Conservation (phyloP, 345 rosid species). For the Lepidium sativum region DNA sequence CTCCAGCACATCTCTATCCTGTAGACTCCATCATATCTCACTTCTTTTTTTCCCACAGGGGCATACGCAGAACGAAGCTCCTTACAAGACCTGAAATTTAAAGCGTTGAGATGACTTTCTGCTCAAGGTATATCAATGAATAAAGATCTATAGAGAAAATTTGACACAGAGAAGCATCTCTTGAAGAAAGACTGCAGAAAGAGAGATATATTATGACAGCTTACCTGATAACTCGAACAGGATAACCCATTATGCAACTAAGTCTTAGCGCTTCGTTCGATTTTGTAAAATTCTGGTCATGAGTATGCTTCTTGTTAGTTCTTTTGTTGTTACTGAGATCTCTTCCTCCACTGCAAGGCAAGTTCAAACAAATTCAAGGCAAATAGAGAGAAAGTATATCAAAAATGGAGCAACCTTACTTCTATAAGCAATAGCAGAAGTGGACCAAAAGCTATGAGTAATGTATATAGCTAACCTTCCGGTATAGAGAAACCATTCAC, state of each 20-base stretch:
- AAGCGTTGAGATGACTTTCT: too few relatives aligned
- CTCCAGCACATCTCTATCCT: slow-evolving; percentile 70
- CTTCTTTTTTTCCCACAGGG: slow-evolving; percentile 36
- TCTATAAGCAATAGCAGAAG: too few relatives aligned
- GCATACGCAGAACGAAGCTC: slow-evolving; percentile 61
- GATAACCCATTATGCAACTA: neutral
- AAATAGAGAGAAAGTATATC: neutral
- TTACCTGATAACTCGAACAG: neutral
- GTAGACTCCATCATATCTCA: slow-evolving; percentile 65
- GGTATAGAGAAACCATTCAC: slow-evolving; percentile 80
- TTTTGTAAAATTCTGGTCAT: neutral
- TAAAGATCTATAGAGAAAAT: too few relatives aligned
- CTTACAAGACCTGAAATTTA: slow-evolving; percentile 35
- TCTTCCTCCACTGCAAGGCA: neutral
- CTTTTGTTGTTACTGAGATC: neutral
- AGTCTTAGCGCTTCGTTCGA: neutral
- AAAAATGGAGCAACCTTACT: too few relatives aligned
- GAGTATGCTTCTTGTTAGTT: too few relatives aligned
- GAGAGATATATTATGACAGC: neutral
- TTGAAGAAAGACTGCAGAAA: too few relatives aligned
- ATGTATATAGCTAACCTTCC: slow-evolving; percentile 39
- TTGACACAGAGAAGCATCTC: too few relatives aligned
- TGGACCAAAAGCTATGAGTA: neutral
- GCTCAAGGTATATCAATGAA: too few relatives aligned
- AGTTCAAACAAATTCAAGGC: neutral